Conservation (phyloP, 1,139 yeast species). For the Lodderomyces parapsilosis region DNA sequence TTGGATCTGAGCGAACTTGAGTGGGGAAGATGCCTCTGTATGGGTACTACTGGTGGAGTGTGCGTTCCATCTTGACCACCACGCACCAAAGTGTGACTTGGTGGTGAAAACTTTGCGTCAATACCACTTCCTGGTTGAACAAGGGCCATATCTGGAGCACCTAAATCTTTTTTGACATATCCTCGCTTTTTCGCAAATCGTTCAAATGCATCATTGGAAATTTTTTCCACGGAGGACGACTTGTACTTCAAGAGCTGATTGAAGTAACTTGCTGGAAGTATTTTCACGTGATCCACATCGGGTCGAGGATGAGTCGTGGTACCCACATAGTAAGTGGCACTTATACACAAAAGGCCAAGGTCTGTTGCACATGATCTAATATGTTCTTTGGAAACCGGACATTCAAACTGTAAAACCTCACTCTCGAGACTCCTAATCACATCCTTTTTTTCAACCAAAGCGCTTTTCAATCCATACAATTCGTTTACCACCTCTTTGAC, state of each 20-base stretch:
- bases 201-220: conserved; percentile 45
- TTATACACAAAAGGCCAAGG: conserved; percentile 52
- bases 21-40: conserved; percentile 14
- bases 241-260: conserved; percentile 51
- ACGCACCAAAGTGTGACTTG: background rate
- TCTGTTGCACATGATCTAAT: conserved; percentile 23
- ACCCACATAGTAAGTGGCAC: conserved; percentile 55
- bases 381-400: background rate
- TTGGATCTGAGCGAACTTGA: conserved; percentile 32
- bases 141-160: background rate
- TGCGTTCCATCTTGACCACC: background rate
- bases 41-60: background rate
- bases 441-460: background rate
- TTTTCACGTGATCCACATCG: conserved; percentile 58
- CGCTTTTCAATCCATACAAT: background rate
- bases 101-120: background rate
- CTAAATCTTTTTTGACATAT: conserved; percentile 24
- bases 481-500: background rate
- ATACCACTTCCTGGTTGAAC: background rate
- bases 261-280: conserved; percentile 63
- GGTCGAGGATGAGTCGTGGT: conserved; percentile 57
- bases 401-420: background rate
- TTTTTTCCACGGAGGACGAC: conserved; percentile 41
- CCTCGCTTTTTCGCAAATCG: conserved; percentile 52
- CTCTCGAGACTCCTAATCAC: background rate